Conservation (phyloP, 164 flowering plant species). For the Liquidambar formosana region DNA sequence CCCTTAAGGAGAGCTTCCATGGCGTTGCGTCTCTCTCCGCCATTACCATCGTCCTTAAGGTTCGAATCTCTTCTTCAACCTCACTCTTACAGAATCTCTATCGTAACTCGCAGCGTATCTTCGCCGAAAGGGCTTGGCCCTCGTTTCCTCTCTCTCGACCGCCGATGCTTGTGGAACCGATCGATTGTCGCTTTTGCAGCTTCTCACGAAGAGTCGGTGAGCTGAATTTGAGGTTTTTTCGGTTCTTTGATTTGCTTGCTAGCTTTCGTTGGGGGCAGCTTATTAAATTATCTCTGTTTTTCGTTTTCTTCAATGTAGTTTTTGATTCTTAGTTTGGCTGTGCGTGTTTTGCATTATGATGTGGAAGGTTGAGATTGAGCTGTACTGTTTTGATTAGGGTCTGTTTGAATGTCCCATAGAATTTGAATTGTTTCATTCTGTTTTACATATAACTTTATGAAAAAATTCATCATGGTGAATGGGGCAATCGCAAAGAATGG, state of each 20-base stretch:
- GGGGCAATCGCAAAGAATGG: too few relatives aligned
- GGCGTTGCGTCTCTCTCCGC: slow-evolving; percentile 13
- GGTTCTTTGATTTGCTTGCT: not conserved
- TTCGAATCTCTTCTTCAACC: slow-evolving; percentile 17
- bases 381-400: not conserved
- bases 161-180: slow-evolving; percentile 17
- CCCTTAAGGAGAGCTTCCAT: slow-evolving; percentile 17
- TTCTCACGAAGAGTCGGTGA: slow-evolving; percentile 62
- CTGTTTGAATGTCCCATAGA: too few relatives aligned
- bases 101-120: slow-evolving; percentile 7
- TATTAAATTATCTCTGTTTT: not conserved
- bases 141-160: slow-evolving; percentile 12
- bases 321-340: not conserved
- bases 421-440: too few relatives aligned
- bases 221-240: slow-evolving; percentile 9
- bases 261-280: not conserved
- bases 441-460: too few relatives aligned
- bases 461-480: too few relatives aligned
- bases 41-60: slow-evolving; percentile 16
- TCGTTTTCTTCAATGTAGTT: not conserved
- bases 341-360: not conserved
- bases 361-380: not conserved
- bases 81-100: slow-evolving; percentile 12
- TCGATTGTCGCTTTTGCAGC: slow-evolving; percentile 42
- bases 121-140: slow-evolving; percentile 21